Percentiles rank a stretch among this genome's conserved stretches.
phyloP scores from a whole-genome alignment of 257 asterid genomes.

The Solanum paucissectum region DNA sequence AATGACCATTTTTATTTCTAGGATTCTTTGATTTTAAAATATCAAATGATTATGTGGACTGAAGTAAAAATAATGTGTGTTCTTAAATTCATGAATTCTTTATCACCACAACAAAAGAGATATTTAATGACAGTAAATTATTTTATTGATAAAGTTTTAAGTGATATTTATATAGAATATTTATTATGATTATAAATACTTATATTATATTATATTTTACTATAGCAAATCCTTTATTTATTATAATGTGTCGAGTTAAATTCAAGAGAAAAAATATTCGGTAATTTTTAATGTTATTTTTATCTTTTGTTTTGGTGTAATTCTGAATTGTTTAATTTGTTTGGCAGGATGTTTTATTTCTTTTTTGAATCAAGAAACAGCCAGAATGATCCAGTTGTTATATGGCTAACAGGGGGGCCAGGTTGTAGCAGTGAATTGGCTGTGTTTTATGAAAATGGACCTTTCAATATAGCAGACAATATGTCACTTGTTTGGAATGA shows the following conservation, averaged over 20 bases:
- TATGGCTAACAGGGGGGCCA: constrained; percentile 9
- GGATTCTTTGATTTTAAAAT: neutral
- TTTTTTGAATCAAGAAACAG: constrained; percentile 59
- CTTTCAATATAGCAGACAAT: neutral
- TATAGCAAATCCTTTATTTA: too few species aligned
- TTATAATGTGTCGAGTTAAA: neutral
- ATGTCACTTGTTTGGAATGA: constrained; percentile 3
- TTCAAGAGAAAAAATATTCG: neutral
- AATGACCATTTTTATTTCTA: neutral
- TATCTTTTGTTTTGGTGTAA: neutral
- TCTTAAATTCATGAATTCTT: neutral
- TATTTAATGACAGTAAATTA: too few species aligned
- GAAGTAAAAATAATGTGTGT: too few species aligned
- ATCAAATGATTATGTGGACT: neutral
- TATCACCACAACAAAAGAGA: too few species aligned
- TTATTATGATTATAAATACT: neutral
- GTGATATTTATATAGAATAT: too few species aligned
- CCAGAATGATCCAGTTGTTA: constrained; percentile 22
- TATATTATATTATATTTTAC: too few species aligned
- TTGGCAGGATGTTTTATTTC: constrained; percentile 72
- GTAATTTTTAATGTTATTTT: neutral
- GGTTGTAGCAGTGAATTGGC: constrained; percentile 3
- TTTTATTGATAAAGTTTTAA: too few species aligned
- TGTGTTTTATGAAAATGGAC: constrained; percentile 8
- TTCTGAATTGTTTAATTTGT: neutral